Evolutionary conservation across 1,139 yeast genomes (phyloP), one percentile per base, ranked within the genome.

Genomic region (Debaryomycetaceae sp.): DNA sequence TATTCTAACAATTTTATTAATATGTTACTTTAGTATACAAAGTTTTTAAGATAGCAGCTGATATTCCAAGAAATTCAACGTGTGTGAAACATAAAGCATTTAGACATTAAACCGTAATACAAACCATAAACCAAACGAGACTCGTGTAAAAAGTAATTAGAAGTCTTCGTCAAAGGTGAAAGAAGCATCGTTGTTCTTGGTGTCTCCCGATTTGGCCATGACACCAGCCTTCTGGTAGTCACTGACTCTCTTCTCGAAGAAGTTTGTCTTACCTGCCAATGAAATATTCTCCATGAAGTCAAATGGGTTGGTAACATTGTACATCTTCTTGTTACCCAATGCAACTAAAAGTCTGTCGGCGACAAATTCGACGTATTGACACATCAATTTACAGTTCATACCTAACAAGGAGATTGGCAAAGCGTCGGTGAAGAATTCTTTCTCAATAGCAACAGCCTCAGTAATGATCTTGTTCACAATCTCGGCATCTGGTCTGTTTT

Each of bases 171-270:
- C 78, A 56, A 75, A 74, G 27, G 77, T 59, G 59, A 75, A 73
- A 47, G 62, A 60, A 57, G 60, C 62, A 43, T 60, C 67, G 46
- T 62, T 56, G 44, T 63, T 55, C 44, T 63, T 55, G 45, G 66
- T 58, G 45, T 66, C 67, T 45, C 57, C 62, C 49, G 70, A 57
- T 54, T 61, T 64, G 45, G 76, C 90, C 95, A 93, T 93, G 60
- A 93, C 99, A 75, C 98, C 98, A 45, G 98, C 98, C 77, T 93
- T 93, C 75, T 93, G 97, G 75, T 95, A 95, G 70, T 95, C 99
- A 49, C 96, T 87, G 50, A 93, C 99, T 72, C 98, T 87, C 82
- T 93, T 93, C 79, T 93, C 99, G 65, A 93, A 93, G 81, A 95
- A 93, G 77, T 93, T 93, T 58, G 99, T 91, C 81, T 93, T 93